phyloP scores from a whole-genome alignment of 73 alveolate species.

The Durusdinium trenchii region DNA sequence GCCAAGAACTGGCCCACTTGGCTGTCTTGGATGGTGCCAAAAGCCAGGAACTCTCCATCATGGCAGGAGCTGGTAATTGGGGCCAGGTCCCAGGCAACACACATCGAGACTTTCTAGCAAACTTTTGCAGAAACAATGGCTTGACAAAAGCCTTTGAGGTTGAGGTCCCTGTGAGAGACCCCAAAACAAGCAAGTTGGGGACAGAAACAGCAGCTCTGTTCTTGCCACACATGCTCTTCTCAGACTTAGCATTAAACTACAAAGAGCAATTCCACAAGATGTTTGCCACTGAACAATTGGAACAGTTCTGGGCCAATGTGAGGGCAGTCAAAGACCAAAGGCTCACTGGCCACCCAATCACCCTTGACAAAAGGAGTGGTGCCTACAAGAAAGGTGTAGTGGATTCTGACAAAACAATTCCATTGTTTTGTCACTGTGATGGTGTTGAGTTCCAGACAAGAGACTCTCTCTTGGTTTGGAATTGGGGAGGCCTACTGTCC shows the following conservation, averaged over 20 bases:
- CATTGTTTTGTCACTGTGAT: conserved; percentile 27
- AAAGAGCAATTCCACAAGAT: not conserved
- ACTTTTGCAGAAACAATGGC: not conserved
- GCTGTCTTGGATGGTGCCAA: not conserved
- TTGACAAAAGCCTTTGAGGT: not conserved
- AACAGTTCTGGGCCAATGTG: not conserved
- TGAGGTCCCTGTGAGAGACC: not conserved
- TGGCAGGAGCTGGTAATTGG: not conserved
- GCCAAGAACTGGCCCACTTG: not conserved
- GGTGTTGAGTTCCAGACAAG: conserved; percentile 33
- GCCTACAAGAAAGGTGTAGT: not conserved
- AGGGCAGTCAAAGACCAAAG: not conserved
- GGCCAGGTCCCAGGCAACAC: not conserved
- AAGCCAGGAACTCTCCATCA: not conserved
- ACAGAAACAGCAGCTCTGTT: not conserved
- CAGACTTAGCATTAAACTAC: not conserved
- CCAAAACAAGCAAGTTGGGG: not conserved
- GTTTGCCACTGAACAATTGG: not conserved
- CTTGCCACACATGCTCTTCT: not conserved
- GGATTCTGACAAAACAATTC: not conserved
- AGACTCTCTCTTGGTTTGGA: not conserved
- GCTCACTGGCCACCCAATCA: not conserved
- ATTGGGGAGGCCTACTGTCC: not conserved
- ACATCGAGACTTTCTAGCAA: not conserved
- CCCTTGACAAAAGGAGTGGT: conserved; percentile 6